A percentile compares a stretch with the other conserved stretches of the same genome.
These are phyloP conservation scores for Phaeosphaeriaceae sp. DNA, from an alignment of 2,329 filamentous ascomycete genomes.

Conservation along the genomic window DNA sequence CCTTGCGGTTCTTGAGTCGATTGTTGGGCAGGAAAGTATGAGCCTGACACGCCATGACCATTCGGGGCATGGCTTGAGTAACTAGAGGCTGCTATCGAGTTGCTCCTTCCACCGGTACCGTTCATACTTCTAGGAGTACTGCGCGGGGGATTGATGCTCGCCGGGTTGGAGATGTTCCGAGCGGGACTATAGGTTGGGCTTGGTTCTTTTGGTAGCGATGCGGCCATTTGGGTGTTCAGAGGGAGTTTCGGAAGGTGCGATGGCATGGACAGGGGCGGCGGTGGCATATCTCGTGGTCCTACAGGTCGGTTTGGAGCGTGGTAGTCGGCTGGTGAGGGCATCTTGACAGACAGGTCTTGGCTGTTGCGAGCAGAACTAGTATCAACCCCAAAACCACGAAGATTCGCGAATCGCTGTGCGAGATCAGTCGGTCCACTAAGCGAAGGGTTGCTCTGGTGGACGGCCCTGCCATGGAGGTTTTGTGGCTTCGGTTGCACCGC, in stretches of 20 bases:
- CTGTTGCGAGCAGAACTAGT: conserved; percentile 30
- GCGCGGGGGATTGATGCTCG: conserved; percentile 70
- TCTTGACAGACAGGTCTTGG: conserved; percentile 46
- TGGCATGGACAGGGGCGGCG: conserved; percentile 62
- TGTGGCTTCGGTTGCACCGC: conserved; percentile 72
- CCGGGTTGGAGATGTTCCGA: conserved; percentile 72
- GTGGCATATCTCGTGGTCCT: conserved; percentile 65
- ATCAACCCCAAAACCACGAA: conserved; percentile 37
- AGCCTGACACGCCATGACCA: conserved; percentile 44
- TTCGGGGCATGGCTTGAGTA: conserved; percentile 47
- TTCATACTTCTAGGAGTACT: conserved; percentile 71
- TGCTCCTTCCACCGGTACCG: conserved; percentile 61
- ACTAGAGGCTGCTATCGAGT: conserved; percentile 58
- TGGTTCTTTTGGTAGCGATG: conserved; percentile 72
- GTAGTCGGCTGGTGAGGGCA: conserved; percentile 53
- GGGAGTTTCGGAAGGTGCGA: conserved; percentile 56
- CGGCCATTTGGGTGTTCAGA: conserved; percentile 60
- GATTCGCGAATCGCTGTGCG: conserved; percentile 48
- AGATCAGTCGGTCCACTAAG: conserved; percentile 40
- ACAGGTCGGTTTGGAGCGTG: conserved; percentile 41
- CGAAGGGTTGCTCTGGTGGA: conserved; percentile 49
- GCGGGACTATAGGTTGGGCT: conserved; percentile 82
- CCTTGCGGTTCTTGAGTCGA: conserved; percentile 17
- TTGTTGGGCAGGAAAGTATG: conserved; percentile 52
- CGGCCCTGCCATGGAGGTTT: conserved; percentile 68